Conservation (phyloP, 352 stramenopile genomes). For the Phytophthora vignae region DNA sequence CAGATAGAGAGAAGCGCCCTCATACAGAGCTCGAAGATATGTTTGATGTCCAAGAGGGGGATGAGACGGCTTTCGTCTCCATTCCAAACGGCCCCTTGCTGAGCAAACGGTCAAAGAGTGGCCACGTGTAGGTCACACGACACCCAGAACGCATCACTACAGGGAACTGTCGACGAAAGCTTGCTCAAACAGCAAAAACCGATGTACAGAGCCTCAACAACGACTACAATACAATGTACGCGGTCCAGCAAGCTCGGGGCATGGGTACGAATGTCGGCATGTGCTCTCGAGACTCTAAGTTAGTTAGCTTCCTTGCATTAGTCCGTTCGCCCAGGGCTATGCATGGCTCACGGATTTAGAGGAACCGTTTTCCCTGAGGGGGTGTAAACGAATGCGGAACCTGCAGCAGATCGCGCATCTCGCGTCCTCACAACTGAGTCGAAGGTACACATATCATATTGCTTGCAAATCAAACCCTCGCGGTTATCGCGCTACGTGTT, state of each 20-base stretch:
- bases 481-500: background rate
- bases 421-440: background rate
- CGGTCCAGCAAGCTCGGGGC: too few species aligned
- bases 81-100: background rate
- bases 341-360: too few species aligned
- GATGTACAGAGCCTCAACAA: too few species aligned
- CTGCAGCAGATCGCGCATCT: background rate
- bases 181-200: background rate
- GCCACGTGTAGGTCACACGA: background rate
- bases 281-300: too few species aligned
- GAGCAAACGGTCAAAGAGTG: background rate
- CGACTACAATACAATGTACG: too few species aligned
- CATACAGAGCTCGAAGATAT: background rate
- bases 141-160: background rate
- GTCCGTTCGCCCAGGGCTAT: too few species aligned
- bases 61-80: background rate
- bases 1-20: too few species aligned
- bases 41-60: background rate
- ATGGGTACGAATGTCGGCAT: too few species aligned
- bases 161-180: background rate
- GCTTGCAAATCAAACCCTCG: background rate
- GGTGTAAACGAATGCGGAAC: too few species aligned
- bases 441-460: background rate
- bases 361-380: too few species aligned
- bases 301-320: too few species aligned